Evolutionary conservation across 2,329 filamentous ascomycete species (phyloP).

Genomic region (Penicillium digitatum): DNA sequence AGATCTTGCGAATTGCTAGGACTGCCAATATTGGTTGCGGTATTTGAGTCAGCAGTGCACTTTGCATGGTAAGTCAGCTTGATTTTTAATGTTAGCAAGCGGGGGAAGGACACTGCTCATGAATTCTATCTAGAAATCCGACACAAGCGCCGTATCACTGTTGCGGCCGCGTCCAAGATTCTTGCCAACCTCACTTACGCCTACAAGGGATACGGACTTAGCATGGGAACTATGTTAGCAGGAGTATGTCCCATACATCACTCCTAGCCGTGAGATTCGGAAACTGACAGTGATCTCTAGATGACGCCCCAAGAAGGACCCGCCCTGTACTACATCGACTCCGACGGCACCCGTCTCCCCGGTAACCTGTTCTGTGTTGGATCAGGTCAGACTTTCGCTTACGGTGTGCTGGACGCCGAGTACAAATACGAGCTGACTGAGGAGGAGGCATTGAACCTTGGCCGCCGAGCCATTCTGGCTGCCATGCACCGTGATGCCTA

Average conservation of each 20-base stretch:
- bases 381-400: slow-evolving; percentile 96
- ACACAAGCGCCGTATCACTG: slow-evolving; percentile 97
- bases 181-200: slow-evolving; percentile 96
- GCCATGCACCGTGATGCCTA: slow-evolving; percentile 97
- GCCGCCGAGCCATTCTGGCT: slow-evolving; percentile 85
- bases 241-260: slow-evolving; percentile 76
- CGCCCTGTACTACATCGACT: slow-evolving; percentile 98
- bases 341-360: slow-evolving; percentile 84
- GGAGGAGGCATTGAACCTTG: slow-evolving; percentile 86
- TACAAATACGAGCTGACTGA: slow-evolving; percentile 85
- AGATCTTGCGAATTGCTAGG: slow-evolving; percentile 45
- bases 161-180: slow-evolving; percentile 96
- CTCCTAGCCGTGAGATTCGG: too few relatives aligned
- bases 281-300: slow-evolving; percentile 17
- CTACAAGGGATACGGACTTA: slow-evolving; percentile 98
- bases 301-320: slow-evolving; percentile 77
- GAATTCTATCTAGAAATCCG: slow-evolving; percentile 64
- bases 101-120: slow-evolving; percentile 2
- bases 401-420: slow-evolving; percentile 93
- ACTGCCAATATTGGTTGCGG: slow-evolving; percentile 99
- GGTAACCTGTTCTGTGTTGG: slow-evolving; percentile 98
- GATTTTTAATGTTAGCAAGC: not conserved
- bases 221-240: slow-evolving; percentile 99
- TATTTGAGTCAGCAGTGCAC: slow-evolving; percentile 99
- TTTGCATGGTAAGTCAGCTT: slow-evolving; percentile 63